Evolutionary conservation across 2,329 filamentous ascomycete species (phyloP), one percentile per base, ranked within the genome.

Genomic region (Fusarium hainanense): DNA sequence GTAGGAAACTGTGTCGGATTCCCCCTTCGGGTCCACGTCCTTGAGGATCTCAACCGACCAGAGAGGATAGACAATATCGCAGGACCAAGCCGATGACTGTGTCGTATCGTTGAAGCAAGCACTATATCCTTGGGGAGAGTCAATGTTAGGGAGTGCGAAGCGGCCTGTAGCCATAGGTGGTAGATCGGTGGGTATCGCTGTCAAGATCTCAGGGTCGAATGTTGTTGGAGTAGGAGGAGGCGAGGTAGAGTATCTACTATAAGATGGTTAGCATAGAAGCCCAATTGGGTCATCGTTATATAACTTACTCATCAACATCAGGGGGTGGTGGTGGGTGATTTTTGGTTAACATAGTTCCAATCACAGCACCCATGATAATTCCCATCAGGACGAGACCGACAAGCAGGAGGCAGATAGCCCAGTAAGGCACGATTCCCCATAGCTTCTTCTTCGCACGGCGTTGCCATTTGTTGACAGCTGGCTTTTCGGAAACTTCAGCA

Each of bases 1-100:
- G 67, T 88, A 89, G 18, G 80, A 77, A 18, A 71, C 73, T n/a
- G 34, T n/a, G 34, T 68, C 70, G 52, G 70, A 71, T 18, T 69
- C 70, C 51, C 69, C 73, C 16, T 77, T 18, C 3, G 67, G 16
- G 12, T 25, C 71, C 5, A 63, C 47, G 6, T 78, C 66, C 27
- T 59, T 73, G 21, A 63, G 68, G 20, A 89, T 77, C 3, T 79
- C 77, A 78, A 88, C 77, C 3, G 80, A 77, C 52, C 85, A 83
- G 46, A 82, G 79, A 8, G 79, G 79, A 47, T 82, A 81, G 3
- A 51, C 79, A 30, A 91, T 81, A 14, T 86, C 82, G 75, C 90
- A 93, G 62, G 83, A 87, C 90, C 90, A 93, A 1, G 89, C 86
- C 51, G 82, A 77, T n/a, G 82, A 80, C 70, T 89, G 85, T 1